Conservation (phyloP, 495 filamentous ascomycete species). For the Oidiodendron maius region DNA sequence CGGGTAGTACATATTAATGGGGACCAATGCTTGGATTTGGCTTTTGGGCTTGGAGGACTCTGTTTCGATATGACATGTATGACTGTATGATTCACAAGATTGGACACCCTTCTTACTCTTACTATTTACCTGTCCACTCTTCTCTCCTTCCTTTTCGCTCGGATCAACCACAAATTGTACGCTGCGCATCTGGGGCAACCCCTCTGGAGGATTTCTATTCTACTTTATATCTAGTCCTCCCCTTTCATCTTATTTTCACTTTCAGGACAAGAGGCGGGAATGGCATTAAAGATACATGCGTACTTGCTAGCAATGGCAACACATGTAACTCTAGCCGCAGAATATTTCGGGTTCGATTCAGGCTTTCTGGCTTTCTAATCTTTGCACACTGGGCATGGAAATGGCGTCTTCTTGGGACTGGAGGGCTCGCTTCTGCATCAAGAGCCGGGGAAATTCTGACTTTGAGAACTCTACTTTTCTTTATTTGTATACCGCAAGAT, state of each 20-base stretch:
- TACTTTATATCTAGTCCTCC: background rate
- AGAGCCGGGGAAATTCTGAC: too few species aligned
- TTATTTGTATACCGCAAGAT: too few species aligned
- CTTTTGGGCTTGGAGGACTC: background rate
- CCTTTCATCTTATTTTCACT: background rate
- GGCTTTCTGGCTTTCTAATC: too few species aligned
- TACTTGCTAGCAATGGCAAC: background rate
- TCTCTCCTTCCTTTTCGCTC: background rate
- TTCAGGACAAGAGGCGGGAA: background rate
- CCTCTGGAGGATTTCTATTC: background rate
- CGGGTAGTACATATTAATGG: too few species aligned
- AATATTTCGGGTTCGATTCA: too few species aligned
- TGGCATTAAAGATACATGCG: background rate
- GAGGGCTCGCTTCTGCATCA: too few species aligned
- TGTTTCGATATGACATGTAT: slow-evolving; percentile 23
- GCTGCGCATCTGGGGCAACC: too few species aligned
- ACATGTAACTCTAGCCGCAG: background rate
- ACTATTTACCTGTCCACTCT: too few species aligned
- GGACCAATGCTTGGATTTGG: background rate
- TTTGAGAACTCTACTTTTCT: too few species aligned
- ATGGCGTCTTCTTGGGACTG: too few species aligned
- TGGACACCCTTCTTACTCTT: background rate
- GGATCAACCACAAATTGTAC: background rate
- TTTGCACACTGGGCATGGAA: too few species aligned
- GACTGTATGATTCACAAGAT: slow-evolving; percentile 25